Evolutionary conservation across 2,329 filamentous ascomycete species (phyloP), one percentile per base, ranked within the genome.

Genomic region (Sodiomyces alkalinus): DNA sequence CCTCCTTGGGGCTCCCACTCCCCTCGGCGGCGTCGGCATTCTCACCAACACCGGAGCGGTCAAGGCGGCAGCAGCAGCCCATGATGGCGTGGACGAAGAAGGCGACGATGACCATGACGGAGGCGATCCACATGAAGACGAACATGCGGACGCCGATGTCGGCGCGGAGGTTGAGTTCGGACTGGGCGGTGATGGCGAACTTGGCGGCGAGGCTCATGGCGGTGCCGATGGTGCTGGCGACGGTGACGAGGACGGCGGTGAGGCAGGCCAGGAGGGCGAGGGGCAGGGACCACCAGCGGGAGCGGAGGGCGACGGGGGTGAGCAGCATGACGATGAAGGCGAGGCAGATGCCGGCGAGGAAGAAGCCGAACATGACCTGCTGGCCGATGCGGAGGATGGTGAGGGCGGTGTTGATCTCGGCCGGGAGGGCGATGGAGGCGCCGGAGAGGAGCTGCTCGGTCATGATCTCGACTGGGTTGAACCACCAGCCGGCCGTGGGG

Each of bases 341-440:
- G 44, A 92, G 58, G 41, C 76, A 62, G 23, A 72, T 62, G 27
- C 73, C 76, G 6, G 74, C 63, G 27, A 94, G 56, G 64, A 92
- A 93, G 52, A 87, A 76, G 36, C 69, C 80, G 46, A 92, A 93
- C 85, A 94, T 93, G 65, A 80, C 70, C 45, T 80, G 68, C 7
- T 79, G 87, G 26, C 75, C 79, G 33, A 77, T 63, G 31, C 68
- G 67, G 40, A 92, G 75, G 33, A 93, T 67, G 33, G 65, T 60
- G 27, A 94, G 70, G 39, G 86, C 76, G 35, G 74, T 64, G 46
- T 70, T 66, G 41, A 92, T 71, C 35, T 85, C 57, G 17, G 68
- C 62, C 8, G 87, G 86, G 15, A 93, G 63, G 8, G 79, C 79
- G 48, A 94, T 85, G 19, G 74, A 80, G 14, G 85, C 83, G 23